Conservation (phyloP, 768 basidiomycete genomes). For the Saitozyma sp. region DNA sequence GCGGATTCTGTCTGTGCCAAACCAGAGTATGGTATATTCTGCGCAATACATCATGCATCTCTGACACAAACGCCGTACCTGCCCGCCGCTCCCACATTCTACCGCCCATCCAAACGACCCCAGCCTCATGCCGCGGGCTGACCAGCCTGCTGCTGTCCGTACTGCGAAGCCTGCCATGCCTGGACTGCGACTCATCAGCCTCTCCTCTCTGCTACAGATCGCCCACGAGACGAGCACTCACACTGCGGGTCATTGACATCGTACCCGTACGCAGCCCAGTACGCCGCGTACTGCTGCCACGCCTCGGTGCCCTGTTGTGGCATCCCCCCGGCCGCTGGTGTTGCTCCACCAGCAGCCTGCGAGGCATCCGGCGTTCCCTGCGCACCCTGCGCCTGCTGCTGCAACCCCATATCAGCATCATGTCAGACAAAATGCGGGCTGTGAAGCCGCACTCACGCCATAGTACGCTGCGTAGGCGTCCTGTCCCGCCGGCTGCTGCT, state of each 20-base stretch:
- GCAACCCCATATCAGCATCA: conserved; percentile 5
- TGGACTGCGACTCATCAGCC: conserved; percentile 35
- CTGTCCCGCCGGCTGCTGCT: conserved; percentile 13
- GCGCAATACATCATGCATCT: background rate
- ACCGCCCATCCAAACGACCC: no score
- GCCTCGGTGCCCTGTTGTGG: conserved; percentile 37
- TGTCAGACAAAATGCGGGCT: no score
- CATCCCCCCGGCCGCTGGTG: conserved; percentile 27
- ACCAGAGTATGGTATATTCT: background rate
- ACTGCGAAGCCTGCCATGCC: conserved; percentile 48
- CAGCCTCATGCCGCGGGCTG: background rate
- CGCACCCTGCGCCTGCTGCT: conserved; percentile 26
- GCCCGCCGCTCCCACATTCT: background rate
- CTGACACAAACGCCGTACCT: background rate
- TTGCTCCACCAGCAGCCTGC: conserved; percentile 14
- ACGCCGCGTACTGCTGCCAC: conserved; percentile 47
- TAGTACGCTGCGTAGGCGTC: conserved; percentile 46
- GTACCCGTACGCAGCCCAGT: conserved; percentile 52
- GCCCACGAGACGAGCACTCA: conserved; percentile 20
- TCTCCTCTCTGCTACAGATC: background rate
- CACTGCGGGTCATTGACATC: conserved; percentile 51
- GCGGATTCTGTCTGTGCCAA: no score
- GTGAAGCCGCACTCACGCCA: conserved; percentile 20
- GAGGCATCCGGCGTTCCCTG: conserved; percentile 17
- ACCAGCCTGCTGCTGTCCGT: conserved; percentile 36